Evolutionary conservation across 2,329 filamentous ascomycete genomes (phyloP), one percentile per base, ranked within the genome.

Genomic region (Aspergillus latus): DNA sequence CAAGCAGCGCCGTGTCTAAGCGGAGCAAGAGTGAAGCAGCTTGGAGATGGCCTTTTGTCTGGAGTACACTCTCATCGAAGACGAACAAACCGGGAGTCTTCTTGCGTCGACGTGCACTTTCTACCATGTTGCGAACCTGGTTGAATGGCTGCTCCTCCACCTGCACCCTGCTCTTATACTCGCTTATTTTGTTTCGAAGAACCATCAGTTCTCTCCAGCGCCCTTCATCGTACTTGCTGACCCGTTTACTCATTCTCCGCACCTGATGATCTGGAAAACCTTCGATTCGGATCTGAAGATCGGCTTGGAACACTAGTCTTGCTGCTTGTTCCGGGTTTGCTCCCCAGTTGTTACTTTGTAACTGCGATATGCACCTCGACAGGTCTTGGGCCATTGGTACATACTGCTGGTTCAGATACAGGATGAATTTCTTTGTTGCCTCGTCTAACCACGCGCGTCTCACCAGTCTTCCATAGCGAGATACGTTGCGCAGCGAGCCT

Each of bases 381-480:
- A 80, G 61, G 13, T 57, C 56, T 1, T 72, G 58, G 1, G 73
- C 72, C 6, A 85, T 71, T 3, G 72, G 64, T 0, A 75, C 59
- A 56, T 76, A 80, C 8, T 72, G 63, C 5, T 59, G 63, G 6
- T 81, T 80, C 0, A 81, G 76, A 73, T 78, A 83, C 3, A 78
- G 64, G n/a, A 86, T 79, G 65, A 89, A 86, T 59, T 84, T 86
- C 70, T 87, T 87, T 1, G 84, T 84, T 0, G 81, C 76, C 65
- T 88, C 82, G 52, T 89, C 84, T 0, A 89, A 74, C 5, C 85
- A 72, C 0, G 81, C 83, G 3, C 82, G 76, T 70, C 43, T 75
- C 73, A 63, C 81, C 72, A 63, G 57, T 42, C 61, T 58, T 44
- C 61, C 61, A 32, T 63, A 90, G 65, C 68, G 79, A 72, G 42